Evolutionary conservation across 2,329 filamentous ascomycete species (phyloP).

Genomic region (Epichloe bromicola): DNA sequence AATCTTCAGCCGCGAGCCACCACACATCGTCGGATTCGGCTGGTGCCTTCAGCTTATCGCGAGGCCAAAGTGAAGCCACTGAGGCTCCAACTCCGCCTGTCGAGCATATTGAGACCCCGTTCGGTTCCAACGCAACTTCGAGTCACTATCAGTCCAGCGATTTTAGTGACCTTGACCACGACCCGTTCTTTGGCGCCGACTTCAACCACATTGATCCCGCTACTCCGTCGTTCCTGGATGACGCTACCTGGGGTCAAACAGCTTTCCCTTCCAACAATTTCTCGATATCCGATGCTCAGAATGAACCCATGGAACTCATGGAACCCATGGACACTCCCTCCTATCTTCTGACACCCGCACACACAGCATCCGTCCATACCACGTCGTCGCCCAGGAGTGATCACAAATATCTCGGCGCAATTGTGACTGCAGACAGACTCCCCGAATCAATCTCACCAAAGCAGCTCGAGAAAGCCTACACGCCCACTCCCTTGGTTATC

Average conservation of each 20-base stretch:
- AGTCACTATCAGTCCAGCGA: slow-evolving; percentile 39
- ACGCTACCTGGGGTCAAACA: slow-evolving; percentile 14
- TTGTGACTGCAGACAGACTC: slow-evolving; percentile 12
- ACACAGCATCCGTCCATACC: slow-evolving; percentile 35
- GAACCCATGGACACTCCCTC: slow-evolving; percentile 11
- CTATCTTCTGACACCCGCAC: slow-evolving; percentile 39
- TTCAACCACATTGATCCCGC: slow-evolving; percentile 29
- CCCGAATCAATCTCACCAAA: slow-evolving; percentile 28
- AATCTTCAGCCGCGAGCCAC: slow-evolving; percentile 13
- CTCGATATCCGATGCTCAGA: neutral
- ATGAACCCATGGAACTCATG: neutral
- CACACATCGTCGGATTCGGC: slow-evolving; percentile 19
- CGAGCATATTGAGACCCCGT: slow-evolving; percentile 30
- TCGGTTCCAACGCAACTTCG: slow-evolving; percentile 33
- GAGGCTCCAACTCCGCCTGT: slow-evolving; percentile 18
- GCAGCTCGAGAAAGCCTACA: slow-evolving; percentile 28
- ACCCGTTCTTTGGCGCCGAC: slow-evolving; percentile 38
- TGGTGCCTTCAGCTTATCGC: slow-evolving; percentile 30
- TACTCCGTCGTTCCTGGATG: slow-evolving; percentile 33
- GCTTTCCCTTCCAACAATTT: slow-evolving; percentile 6
- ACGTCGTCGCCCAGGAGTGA: slow-evolving; percentile 29
- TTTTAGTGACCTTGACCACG: slow-evolving; percentile 32
- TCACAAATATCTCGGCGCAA: slow-evolving; percentile 14
- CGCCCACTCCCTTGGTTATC: slow-evolving; percentile 17
- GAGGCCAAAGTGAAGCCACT: slow-evolving; percentile 18